phyloP scores from a whole-genome alignment of 441 rosid genomes.

The Populus hybrid region DNA sequence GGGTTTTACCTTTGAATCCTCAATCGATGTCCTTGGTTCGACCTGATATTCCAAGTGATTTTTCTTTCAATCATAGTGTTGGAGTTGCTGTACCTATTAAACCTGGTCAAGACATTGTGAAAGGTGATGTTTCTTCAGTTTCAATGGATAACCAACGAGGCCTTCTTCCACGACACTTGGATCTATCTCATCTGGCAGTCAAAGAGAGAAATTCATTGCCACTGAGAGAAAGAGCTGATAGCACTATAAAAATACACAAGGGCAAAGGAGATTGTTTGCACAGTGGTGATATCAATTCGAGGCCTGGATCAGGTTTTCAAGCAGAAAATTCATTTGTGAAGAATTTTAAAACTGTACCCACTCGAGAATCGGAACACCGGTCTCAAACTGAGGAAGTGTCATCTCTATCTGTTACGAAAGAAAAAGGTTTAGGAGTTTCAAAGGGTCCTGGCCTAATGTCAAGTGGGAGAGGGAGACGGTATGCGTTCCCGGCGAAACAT shows the following conservation, averaged over 20 bases:
- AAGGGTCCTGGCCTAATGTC: conserved; percentile 39
- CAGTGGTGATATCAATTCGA: conserved; percentile 21
- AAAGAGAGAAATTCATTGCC: conserved; percentile 39
- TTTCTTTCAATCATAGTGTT: conserved; percentile 49
- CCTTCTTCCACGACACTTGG: conserved; percentile 40
- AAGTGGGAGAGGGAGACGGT: conserved; percentile 47
- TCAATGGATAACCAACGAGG: conserved; percentile 44
- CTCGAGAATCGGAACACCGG: conserved; percentile 43
- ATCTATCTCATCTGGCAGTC: conserved; percentile 40
- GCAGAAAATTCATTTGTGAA: conserved; percentile 35
- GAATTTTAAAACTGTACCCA: conserved; percentile 28
- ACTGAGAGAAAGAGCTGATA: conserved; percentile 34
- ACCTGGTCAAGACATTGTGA: conserved; percentile 40
- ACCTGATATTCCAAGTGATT: conserved; percentile 40
- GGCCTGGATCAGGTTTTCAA: conserved; percentile 32
- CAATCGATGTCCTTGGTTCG: conserved; percentile 55
- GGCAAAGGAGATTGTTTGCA: conserved; percentile 40
- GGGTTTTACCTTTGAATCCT: conserved; percentile 65
- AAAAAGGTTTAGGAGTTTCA: conserved; percentile 30
- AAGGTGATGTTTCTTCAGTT: conserved; percentile 33
- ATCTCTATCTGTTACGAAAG: conserved; percentile 30
- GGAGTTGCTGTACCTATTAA: conserved; percentile 41
- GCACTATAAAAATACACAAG: conserved; percentile 28
- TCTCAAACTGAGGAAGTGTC: conserved; percentile 31
- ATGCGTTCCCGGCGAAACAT: conserved; percentile 45